Conservation (phyloP, 1,284 basidiomycete genomes). For the Tilletia caries region DNA sequence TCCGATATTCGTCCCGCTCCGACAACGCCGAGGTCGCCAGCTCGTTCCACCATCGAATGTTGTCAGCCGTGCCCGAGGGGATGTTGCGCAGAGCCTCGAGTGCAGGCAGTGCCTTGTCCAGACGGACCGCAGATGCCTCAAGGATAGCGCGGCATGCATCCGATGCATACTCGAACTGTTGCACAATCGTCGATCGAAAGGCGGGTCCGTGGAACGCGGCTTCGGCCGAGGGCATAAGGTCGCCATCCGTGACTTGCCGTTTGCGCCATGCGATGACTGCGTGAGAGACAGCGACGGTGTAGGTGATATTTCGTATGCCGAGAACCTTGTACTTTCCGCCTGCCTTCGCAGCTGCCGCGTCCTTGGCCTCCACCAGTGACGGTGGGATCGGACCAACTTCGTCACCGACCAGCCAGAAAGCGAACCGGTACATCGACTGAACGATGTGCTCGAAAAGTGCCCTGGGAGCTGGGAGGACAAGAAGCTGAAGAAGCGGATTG, state of each 20-base stretch:
- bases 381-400: not conserved
- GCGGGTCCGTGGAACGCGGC: not conserved
- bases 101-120: not conserved
- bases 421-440: not conserved
- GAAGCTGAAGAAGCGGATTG: not conserved
- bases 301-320: not conserved
- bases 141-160: conserved; percentile 7
- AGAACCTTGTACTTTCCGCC: not conserved
- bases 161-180: conserved; percentile 1
- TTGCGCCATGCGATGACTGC: not conserved
- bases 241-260: conserved; percentile 1
- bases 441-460: conserved; percentile 4
- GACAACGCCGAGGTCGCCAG: not conserved
- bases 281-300: not conserved
- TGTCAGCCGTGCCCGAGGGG: not conserved
- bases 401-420: conserved; percentile 9
- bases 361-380: not conserved
- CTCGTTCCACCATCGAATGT: not conserved
- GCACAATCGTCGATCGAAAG: not conserved
- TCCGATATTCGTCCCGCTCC: not conserved
- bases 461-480: not conserved
- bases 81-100: not conserved
- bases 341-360: not conserved
- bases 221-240: not conserved
- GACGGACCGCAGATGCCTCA: not conserved